These are phyloP conservation scores for Cladosporium colombiae DNA, from an alignment of 2,329 filamentous ascomycete species.

Conservation along the genomic window DNA sequence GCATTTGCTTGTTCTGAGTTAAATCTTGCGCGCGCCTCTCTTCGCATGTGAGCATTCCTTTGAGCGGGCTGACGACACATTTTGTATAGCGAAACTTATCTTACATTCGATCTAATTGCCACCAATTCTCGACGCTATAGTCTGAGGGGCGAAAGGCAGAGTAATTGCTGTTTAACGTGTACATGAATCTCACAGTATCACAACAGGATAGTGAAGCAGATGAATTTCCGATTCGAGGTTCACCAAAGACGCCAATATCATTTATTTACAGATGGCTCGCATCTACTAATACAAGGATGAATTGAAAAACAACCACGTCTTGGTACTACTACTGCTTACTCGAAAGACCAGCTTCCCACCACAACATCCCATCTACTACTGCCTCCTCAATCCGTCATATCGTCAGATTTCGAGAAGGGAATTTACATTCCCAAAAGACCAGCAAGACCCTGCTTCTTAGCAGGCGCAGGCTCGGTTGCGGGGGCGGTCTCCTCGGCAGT, in stretches of 20 bases:
- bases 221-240: background rate
- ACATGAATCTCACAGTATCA: background rate
- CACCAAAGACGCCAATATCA: background rate
- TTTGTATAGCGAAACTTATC: conserved; percentile 10
- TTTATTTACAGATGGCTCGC: background rate
- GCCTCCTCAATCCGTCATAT: background rate
- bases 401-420: background rate
- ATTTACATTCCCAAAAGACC: background rate
- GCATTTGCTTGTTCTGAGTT: background rate
- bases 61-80: conserved; percentile 16
- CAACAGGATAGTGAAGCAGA: rapidly evolving
- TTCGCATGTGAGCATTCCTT: conserved; percentile 1
- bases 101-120: conserved; percentile 1
- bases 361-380: background rate
- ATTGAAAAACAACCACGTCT: background rate
- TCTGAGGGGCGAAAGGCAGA: background rate
- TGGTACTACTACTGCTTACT: background rate
- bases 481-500: background rate
- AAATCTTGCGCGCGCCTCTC: background rate
- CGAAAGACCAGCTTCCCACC: background rate
- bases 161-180: too few species aligned
- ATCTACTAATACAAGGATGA: background rate
- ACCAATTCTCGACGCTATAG: background rate
- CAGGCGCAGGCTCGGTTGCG: background rate
- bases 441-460: background rate